Evolutionary conservation across 2,329 filamentous ascomycete species (phyloP).

Genomic region (Cercospora sp.): DNA sequence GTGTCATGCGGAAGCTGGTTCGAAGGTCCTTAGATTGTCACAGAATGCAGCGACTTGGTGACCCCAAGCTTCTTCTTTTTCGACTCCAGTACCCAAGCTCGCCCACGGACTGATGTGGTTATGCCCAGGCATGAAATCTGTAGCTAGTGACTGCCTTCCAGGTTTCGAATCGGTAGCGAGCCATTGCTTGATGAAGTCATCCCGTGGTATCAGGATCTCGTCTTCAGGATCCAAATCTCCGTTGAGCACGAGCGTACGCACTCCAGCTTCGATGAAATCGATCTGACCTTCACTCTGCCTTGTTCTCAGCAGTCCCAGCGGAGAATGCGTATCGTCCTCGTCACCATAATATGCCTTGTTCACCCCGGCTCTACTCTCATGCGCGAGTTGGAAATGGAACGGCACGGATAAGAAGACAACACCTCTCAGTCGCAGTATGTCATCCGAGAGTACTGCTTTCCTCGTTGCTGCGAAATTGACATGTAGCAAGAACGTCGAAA

Average conservation of each 20-base stretch:
- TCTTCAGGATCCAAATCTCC: slow-evolving; percentile 33
- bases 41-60: slow-evolving; percentile 29
- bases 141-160: slow-evolving; percentile 25
- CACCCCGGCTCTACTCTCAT: slow-evolving; percentile 17
- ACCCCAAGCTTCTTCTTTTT: slow-evolving; percentile 33
- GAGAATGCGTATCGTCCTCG: slow-evolving; percentile 18
- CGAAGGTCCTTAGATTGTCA: slow-evolving; percentile 26
- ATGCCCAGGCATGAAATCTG: slow-evolving; percentile 31
- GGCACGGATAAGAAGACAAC: slow-evolving; percentile 31
- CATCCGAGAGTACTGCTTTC: slow-evolving; percentile 21
- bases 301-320: slow-evolving; percentile 29
- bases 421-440: slow-evolving; percentile 26
- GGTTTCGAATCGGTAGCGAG: slow-evolving; percentile 18
- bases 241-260: slow-evolving; percentile 26
- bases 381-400: slow-evolving; percentile 27
- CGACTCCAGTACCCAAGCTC: slow-evolving; percentile 29
- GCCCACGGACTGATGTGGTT: slow-evolving; percentile 33
- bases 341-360: slow-evolving; percentile 31
- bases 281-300: slow-evolving; percentile 12
- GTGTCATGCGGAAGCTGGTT: neutral
- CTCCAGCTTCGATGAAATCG: slow-evolving; percentile 24
- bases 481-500: slow-evolving; percentile 42
- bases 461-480: slow-evolving; percentile 26
- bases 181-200: slow-evolving; percentile 32
- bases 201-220: slow-evolving; percentile 28